A percentile compares a stretch with the other conserved stretches of the same genome.
These are phyloP conservation scores for Olyra latifolia DNA, from an alignment of 176 grass and related monocot genomes.

Conservation along the genomic window DNA sequence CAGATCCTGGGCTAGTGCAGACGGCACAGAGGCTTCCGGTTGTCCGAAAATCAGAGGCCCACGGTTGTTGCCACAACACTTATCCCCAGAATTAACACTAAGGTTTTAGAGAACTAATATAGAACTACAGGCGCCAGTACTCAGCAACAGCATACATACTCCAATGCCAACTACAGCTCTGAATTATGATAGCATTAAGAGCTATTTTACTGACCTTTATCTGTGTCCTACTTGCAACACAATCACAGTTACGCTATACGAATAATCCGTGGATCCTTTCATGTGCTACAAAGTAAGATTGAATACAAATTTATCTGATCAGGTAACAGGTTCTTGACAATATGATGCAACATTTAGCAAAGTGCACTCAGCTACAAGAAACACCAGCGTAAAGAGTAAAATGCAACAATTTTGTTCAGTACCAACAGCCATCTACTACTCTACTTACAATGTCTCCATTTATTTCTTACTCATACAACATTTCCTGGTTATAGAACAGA, in stretches of 20 bases:
- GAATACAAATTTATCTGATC: not conserved
- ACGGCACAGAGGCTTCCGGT: no score
- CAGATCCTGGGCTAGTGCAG: no score
- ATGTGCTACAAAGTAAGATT: not conserved
- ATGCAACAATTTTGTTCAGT: not conserved
- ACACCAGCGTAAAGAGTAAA: not conserved
- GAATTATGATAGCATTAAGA: not conserved
- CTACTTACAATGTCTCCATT: constrained; percentile 17
- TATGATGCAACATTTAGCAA: not conserved
- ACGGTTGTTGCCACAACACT: not conserved
- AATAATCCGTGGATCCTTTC: not conserved
- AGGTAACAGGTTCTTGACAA: not conserved
- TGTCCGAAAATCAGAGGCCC: no score
- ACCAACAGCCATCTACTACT: constrained; percentile 19
- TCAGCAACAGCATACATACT: not conserved
- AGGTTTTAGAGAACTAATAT: not conserved
- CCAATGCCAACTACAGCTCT: not conserved
- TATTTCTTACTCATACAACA: constrained; percentile 22
- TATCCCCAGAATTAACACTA: not conserved
- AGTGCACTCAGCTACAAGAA: not conserved
- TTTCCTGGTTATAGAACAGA: not conserved
- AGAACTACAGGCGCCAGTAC: not conserved
- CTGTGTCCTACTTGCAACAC: not conserved
- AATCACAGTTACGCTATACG: not conserved
- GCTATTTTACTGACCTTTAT: not conserved